Conservation (phyloP, 305 asterid genomes). For the Solanum hybrid region DNA sequence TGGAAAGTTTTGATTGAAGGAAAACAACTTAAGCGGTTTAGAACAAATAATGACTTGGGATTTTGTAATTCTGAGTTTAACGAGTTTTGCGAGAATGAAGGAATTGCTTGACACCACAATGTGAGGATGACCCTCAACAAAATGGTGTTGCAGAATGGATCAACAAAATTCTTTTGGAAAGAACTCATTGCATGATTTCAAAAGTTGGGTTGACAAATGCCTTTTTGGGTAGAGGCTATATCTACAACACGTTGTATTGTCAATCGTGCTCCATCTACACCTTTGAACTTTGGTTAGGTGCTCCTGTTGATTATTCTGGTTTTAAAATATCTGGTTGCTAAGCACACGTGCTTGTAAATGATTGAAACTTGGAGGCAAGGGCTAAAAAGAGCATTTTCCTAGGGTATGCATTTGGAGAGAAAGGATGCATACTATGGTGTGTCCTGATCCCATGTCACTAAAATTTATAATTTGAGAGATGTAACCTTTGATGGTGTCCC, state of each 20-base stretch:
- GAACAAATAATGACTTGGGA: background rate
- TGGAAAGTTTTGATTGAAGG: background rate
- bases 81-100: background rate
- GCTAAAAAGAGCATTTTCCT: background rate
- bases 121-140: background rate
- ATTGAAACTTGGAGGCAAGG: background rate
- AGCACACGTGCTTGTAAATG: background rate
- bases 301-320: background rate
- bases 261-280: background rate
- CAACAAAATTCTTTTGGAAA: background rate
- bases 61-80: background rate
- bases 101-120: background rate
- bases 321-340: background rate
- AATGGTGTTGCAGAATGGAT: background rate
- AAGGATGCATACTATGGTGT: background rate
- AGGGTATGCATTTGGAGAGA: background rate
- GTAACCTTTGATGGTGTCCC: background rate
- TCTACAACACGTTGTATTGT: background rate
- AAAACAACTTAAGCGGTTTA: background rate
- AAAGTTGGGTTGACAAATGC: background rate
- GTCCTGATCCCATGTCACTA: background rate
- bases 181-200: background rate
- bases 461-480: conserved; percentile 1
- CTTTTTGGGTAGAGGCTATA: background rate
- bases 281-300: background rate